Base-by-base conservation (phyloP, 2,329 filamentous ascomycete genomes). In the Fusarium piperis region DNA sequence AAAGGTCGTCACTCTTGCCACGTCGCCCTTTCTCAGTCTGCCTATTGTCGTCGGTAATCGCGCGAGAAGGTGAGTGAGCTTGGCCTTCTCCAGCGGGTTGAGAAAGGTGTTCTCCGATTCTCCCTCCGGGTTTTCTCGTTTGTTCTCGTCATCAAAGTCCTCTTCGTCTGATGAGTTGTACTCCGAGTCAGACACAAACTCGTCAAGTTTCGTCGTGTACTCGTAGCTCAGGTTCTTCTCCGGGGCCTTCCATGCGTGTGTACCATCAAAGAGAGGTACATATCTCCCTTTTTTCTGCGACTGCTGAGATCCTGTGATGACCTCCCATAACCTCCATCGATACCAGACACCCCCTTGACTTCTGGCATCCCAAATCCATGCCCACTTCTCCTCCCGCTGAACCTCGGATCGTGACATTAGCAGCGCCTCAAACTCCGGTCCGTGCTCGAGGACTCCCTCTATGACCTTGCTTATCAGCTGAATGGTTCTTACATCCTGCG, bases 141-240 rank as follows among this genome's bases (percentile, higher is more conserved):
- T 81, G n/a, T 79, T 82, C 77, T 91, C 90, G 1, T 90, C 90
- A 15, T 90, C 90, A 32, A 84, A 83, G 30, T 93, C 91, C 64
- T 97, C 95, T 33, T 97, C 94, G 53, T 97, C 94, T 1, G 92
- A 94, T 0, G 94, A 95, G 78, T 95, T 90, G 80, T 97, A 97
- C 70, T 97, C 94, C 0, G 92, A 88, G 72, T 97, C 93, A 0
- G 92, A 93, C 3, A 94, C 89, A 69, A 97, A 92, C 64, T 97
- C 93, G 28, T 93, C 90, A 2, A 98, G 83, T 8, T 84, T 85
- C 0, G 93, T 94, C 3, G 88, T 89, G 76, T 93, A 97, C 79
- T 98, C 94, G 76, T 93, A 97, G 6, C 89, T 88, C n/a, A 97
- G 84, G 26, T 87, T 85, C 62, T 90, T 89, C 55, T 93, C 90